These are phyloP conservation scores for Solanum clarkiae DNA, from an alignment of 257 asterid species.

Conservation along the genomic window DNA sequence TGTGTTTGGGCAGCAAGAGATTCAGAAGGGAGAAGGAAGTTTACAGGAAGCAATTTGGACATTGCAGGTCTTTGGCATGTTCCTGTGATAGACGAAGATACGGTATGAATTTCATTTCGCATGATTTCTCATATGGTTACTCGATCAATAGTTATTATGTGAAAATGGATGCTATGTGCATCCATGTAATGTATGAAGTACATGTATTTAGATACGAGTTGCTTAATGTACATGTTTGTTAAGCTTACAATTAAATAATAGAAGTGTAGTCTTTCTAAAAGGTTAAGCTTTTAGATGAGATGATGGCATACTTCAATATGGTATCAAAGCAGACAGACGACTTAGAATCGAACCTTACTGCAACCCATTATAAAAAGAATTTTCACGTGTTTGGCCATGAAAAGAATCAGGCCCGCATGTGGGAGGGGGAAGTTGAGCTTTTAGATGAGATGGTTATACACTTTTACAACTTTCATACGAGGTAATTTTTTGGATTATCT, in stretches of 20 bases:
- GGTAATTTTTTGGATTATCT: background rate
- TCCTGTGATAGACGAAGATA: conserved; percentile 12
- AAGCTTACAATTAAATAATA: too few relatives aligned
- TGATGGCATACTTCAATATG: background rate
- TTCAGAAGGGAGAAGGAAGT: conserved; percentile 46
- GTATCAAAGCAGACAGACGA: background rate
- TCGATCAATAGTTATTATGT: too few relatives aligned
- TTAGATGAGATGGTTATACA: background rate
- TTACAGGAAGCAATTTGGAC: conserved; percentile 16
- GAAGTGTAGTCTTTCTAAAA: background rate
- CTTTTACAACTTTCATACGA: background rate
- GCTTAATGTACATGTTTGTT: background rate
- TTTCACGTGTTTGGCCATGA: background rate
- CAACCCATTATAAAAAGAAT: background rate
- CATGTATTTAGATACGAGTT: background rate
- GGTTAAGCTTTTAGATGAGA: background rate
- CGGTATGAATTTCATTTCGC: conserved; percentile 17
- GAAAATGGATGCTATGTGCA: background rate
- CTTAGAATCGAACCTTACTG: background rate
- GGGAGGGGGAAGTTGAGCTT: background rate
- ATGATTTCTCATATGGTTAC: too few relatives aligned
- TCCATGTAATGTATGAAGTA: background rate
- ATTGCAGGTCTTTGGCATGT: conserved; percentile 6
- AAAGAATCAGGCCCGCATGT: background rate
- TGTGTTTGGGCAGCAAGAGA: conserved; percentile 35